Evolutionary conservation across 2,329 filamentous ascomycete species (phyloP), one percentile per base, ranked within the genome.

Genomic region (Phialocephala subalpina): DNA sequence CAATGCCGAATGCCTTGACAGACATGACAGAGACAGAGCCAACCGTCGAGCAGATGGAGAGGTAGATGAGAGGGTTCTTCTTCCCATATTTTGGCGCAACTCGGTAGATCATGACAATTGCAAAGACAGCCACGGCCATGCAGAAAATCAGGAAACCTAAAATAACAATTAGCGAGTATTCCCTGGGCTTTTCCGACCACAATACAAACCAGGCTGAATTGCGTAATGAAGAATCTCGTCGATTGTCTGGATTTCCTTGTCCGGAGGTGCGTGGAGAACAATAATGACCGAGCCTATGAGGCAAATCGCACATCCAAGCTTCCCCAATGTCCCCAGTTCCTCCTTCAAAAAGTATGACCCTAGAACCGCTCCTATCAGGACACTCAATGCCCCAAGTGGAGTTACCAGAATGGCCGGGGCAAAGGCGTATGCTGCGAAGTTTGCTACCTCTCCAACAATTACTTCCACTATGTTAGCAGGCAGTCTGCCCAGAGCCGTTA

Each of bases 21-120:
- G 96, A 94, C 96, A 99, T 99, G 83, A 99, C 95, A 14, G 96
- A 98, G 68, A 99, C 91, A 60, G 94, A 97, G 74, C 96, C 96
- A 69, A 97, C 94, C 3, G 94, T 97, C 60, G 94, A 97, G 85
- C 96, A 99, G 73, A 99, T 98, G 73, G 94, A 97, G 72, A 99
- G 90, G 80, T 95, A 99, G 73, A 99, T 92, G 73, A 99, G 87
- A 11, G 96, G 95, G 78, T 98, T 99, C 81, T 92, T 94, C 84
- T 93, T 97, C 77, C 96, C 96, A 76, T 99, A 90, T 63, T 90
- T 82, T 0, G 96, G 96, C 8, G 94, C 93, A 70, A 99, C 86
- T 78, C 90, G 92, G 84, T 99, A 99, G 73, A 99, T 98, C 95
- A 98, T 98, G 73, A 97, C 85, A 65, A 90, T 84, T 36, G 94